Base-by-base conservation (phyloP, 2,329 filamentous ascomycete species). In the Aspergillus ruber region DNA sequence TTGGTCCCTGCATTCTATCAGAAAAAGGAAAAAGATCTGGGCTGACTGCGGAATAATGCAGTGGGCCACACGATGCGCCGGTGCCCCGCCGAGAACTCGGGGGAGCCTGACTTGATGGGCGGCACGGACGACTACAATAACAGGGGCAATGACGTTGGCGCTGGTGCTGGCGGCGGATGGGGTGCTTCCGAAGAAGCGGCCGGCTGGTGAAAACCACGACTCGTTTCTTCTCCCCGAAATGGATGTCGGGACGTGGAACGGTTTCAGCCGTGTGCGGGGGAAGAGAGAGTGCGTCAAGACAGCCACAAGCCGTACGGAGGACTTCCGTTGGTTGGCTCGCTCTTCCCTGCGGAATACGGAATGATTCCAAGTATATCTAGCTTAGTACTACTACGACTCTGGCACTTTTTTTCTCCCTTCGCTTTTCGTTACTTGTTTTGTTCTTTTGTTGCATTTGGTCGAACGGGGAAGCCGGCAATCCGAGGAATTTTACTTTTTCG, bases 21-120 rank as follows among this genome's bases (percentile, higher is more conserved):
- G 38, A 8, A 23, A 32, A 10, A 38, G 44, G n/a, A 38, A 15
- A 40, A 27, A 3, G 13, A 43, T 18, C 32, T 32, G 43, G 7
- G 21, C 9, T 46, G 46, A 58, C 21, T 8, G 42, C 45, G 43
- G 12, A 15, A 15, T 43, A 9, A 29, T 29, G 25, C 10, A 73
- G 70, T 71, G 64, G 71, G 71, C n/a, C 71, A 74, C 44, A 72
- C 69, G 13, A 44, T 65, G 42, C 63, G 54, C 33, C 67, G 69
- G 50, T 74, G 71, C 63, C 52, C 58, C 10, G 59, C 63, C 9
- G 38, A 45, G 25, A 54, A 27, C 36, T 48, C 43, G 27, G 54
- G 64, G 25, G 54, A 54, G 3, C 47, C 44, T 39, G 44, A 39
- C 13, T 13, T 38, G 23, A 27, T 27, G 32, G 44, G 20, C 17